Evolutionary conservation across 1,284 basidiomycete species (phyloP).

Genomic region (Leccinum laetum): DNA sequence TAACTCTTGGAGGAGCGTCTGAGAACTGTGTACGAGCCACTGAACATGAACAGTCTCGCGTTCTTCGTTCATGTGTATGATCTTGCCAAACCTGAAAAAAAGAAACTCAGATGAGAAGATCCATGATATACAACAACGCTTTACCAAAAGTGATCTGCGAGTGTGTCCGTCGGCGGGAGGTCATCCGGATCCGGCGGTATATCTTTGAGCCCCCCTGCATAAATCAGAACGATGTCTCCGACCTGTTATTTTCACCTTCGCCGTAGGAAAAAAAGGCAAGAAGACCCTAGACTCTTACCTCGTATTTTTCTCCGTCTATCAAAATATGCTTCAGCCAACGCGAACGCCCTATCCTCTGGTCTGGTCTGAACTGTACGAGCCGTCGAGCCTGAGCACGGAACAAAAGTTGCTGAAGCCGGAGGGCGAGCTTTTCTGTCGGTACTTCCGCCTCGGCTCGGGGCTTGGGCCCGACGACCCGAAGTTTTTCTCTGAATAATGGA

Average conservation of each 20-base stretch:
- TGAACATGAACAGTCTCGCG: slow-evolving; percentile 54
- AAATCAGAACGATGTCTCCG: slow-evolving; percentile 56
- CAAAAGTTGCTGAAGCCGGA: slow-evolving; percentile 24
- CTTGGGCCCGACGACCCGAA: slow-evolving; percentile 51
- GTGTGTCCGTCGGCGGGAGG: slow-evolving; percentile 36
- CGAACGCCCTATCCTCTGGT: slow-evolving; percentile 30
- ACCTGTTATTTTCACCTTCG: slow-evolving; percentile 37
- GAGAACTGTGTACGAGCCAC: slow-evolving; percentile 68
- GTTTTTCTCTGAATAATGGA: slow-evolving; percentile 49
- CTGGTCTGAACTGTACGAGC: slow-evolving; percentile 18
- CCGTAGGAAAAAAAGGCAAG: slow-evolving; percentile 23
- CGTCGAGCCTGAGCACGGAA: slow-evolving; percentile 18
- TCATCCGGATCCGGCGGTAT: slow-evolving; percentile 31
- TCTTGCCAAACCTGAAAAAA: slow-evolving; percentile 59
- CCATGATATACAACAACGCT: neutral
- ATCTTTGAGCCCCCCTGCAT: slow-evolving; percentile 32
- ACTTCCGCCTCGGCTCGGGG: slow-evolving; percentile 26
- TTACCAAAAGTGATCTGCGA: slow-evolving; percentile 65
- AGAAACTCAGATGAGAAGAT: neutral
- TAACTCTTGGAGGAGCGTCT: slow-evolving; percentile 56
- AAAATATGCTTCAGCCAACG: slow-evolving; percentile 30
- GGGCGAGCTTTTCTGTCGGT: slow-evolving; percentile 12
- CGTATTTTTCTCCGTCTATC: slow-evolving; percentile 29
- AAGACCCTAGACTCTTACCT: slow-evolving; percentile 15
- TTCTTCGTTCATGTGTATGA: slow-evolving; percentile 50